Percentiles rank a stretch among this genome's conserved stretches.
These are phyloP conservation scores for Agaricus blazei DNA, from an alignment of 768 basidiomycete species.

Conservation along the genomic window DNA sequence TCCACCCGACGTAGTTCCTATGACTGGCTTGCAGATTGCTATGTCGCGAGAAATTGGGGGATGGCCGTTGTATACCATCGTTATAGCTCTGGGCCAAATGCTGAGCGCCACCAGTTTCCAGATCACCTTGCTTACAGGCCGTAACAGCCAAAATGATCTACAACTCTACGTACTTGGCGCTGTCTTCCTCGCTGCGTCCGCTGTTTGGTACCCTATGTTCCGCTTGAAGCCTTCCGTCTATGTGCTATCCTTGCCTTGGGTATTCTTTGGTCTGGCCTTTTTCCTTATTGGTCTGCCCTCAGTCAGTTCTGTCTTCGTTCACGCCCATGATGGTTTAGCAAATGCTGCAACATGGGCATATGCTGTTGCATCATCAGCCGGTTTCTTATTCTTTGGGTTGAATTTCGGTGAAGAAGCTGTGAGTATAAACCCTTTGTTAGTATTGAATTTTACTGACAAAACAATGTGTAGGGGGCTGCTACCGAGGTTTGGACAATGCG, in stretches of 20 bases:
- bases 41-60: slow-evolving; percentile 75
- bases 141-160: slow-evolving; percentile 73
- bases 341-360: slow-evolving; percentile 87
- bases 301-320: slow-evolving; percentile 50
- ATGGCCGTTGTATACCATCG: slow-evolving; percentile 90
- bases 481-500: slow-evolving; percentile 92
- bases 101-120: slow-evolving; percentile 92
- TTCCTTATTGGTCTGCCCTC: slow-evolving; percentile 89
- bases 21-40: slow-evolving; percentile 82
- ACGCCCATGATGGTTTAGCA: slow-evolving; percentile 62
- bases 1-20: slow-evolving; percentile 60
- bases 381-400: slow-evolving; percentile 90
- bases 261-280: slow-evolving; percentile 89
- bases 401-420: slow-evolving; percentile 98
- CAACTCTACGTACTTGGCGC: slow-evolving; percentile 90
- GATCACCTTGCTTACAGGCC: slow-evolving; percentile 83
- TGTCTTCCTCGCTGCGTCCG: slow-evolving; percentile 81
- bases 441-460: slow-evolving; percentile 9
- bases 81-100: slow-evolving; percentile 89
- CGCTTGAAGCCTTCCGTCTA: slow-evolving; percentile 84
- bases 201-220: slow-evolving; percentile 89
- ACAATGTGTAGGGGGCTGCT: slow-evolving; percentile 65
- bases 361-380: slow-evolving; percentile 87
- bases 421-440: slow-evolving; percentile 17
- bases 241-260: slow-evolving; percentile 81